A percentile compares a stretch with the other conserved stretches of the same genome.
Conservation (phyloP, 2,329 filamentous ascomycete species). For the Aspergillaceae sp. region DNA sequence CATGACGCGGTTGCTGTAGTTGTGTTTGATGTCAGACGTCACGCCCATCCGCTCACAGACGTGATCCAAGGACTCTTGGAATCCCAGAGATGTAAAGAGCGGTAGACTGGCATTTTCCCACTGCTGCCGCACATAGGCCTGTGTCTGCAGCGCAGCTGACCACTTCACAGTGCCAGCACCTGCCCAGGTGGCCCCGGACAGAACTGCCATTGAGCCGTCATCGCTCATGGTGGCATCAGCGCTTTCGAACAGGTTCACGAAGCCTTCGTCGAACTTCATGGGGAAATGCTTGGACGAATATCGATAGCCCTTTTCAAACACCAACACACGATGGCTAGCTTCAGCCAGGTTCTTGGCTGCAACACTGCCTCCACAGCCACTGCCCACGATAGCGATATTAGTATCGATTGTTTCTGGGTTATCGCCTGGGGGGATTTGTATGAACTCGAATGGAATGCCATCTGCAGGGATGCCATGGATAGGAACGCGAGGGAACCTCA, state of each 20-base stretch:
- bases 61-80: constrained; percentile 68
- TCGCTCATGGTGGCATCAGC: constrained; percentile 50
- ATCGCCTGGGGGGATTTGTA: constrained; percentile 47
- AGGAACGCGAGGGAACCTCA: constrained; percentile 49
- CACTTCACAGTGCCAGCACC: constrained; percentile 87
- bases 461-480: constrained; percentile 44
- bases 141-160: constrained; percentile 60
- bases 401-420: constrained; percentile 57
- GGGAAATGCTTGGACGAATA: constrained; percentile 65
- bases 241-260: constrained; percentile 60
- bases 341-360: constrained; percentile 72
- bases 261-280: constrained; percentile 57
- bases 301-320: constrained; percentile 75
- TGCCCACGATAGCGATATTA: constrained; percentile 78
- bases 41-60: constrained; percentile 76
- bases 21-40: constrained; percentile 60
- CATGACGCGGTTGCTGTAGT: constrained; percentile 60
- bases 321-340: constrained; percentile 64
- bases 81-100: constrained; percentile 65
- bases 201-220: constrained; percentile 50
- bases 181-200: constrained; percentile 68
- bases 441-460: constrained; percentile 48
- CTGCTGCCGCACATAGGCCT: constrained; percentile 67
- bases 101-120: constrained; percentile 64
- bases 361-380: constrained; percentile 77